These are phyloP conservation scores for Diaporthe aspalathi DNA, from an alignment of 2,329 filamentous ascomycete species.

Conservation along the genomic window DNA sequence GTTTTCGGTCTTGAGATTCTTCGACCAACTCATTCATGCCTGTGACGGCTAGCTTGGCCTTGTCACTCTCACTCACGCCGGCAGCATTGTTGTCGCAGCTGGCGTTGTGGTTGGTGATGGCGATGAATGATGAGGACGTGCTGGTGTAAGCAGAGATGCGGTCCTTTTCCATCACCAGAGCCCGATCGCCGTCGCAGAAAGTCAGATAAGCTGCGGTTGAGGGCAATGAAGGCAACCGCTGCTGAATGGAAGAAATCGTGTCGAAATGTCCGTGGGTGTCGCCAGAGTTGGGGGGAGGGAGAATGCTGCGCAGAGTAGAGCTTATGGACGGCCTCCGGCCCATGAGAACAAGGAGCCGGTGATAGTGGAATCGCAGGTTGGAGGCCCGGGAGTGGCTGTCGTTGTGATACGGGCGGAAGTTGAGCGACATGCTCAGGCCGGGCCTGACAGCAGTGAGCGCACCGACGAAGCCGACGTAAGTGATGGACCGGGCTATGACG, in stretches of 20 bases:
- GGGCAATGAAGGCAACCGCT: neutral
- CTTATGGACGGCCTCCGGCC: neutral
- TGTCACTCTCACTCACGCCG: neutral
- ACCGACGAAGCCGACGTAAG: constrained; percentile 62
- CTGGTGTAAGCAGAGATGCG: neutral
- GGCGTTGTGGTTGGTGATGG: constrained; percentile 7
- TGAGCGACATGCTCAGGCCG: constrained; percentile 60
- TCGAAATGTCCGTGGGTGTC: neutral
- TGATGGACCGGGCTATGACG: constrained; percentile 44
- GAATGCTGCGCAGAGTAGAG: neutral
- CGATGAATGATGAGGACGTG: constrained; percentile 9
- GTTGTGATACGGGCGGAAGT: constrained; percentile 54
- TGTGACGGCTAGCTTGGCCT: neutral
- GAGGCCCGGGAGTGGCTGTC: constrained; percentile 43
- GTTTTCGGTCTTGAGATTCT: neutral
- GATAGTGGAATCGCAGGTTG: neutral
- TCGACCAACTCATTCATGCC: constrained; percentile 9
- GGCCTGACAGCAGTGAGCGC: constrained; percentile 60
- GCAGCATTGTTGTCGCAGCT: neutral
- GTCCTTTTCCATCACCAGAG: constrained; percentile 13
- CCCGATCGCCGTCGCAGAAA: neutral
- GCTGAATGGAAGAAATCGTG: neutral
- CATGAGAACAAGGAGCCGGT: constrained; percentile 7
- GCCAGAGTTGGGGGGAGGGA: neutral
- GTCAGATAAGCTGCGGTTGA: constrained; percentile 6